Evolutionary conservation across 1,284 basidiomycete species (phyloP).

Genomic region (Neolentinus lepideus): DNA sequence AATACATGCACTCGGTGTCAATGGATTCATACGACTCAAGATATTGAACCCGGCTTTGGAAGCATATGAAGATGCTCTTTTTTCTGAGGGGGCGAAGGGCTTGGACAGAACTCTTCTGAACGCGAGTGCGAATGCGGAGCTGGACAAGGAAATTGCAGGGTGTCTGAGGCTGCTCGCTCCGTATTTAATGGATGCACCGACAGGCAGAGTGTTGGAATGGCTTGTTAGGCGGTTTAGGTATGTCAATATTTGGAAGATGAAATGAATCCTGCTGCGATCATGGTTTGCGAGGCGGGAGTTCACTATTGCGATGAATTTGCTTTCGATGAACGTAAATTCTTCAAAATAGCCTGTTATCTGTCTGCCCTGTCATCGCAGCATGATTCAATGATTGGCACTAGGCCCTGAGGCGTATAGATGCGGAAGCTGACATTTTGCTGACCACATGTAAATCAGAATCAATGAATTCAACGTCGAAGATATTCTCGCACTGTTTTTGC

Average conservation of each 20-base stretch:
- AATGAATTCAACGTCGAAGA: slow-evolving; percentile 89
- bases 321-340: not conserved
- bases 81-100: slow-evolving; percentile 73
- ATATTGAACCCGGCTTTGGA: slow-evolving; percentile 57
- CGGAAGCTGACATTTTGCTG: not conserved
- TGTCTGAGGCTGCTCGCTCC: slow-evolving; percentile 74
- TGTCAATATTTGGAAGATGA: slow-evolving; percentile 19
- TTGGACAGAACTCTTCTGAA: slow-evolving; percentile 81
- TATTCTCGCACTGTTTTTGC: slow-evolving; percentile 82
- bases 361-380: no score
- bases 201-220: slow-evolving; percentile 93
- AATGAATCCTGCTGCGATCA: no score
- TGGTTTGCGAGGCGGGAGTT: not conserved
- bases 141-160: slow-evolving; percentile 54
- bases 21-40: slow-evolving; percentile 76
- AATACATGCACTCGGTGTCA: slow-evolving; percentile 77
- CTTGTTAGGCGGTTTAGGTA: slow-evolving; percentile 89
- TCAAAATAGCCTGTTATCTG: no score
- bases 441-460: slow-evolving; percentile 43
- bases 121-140: slow-evolving; percentile 51
- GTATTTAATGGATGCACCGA: slow-evolving; percentile 76
- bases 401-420: no score
- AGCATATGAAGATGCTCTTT: slow-evolving; percentile 71
- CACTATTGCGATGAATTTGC: not conserved
- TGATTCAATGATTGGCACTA: no score